Base-by-base conservation (phyloP, 2,329 filamentous ascomycete species). In the Madurella mycetomatis region DNA sequence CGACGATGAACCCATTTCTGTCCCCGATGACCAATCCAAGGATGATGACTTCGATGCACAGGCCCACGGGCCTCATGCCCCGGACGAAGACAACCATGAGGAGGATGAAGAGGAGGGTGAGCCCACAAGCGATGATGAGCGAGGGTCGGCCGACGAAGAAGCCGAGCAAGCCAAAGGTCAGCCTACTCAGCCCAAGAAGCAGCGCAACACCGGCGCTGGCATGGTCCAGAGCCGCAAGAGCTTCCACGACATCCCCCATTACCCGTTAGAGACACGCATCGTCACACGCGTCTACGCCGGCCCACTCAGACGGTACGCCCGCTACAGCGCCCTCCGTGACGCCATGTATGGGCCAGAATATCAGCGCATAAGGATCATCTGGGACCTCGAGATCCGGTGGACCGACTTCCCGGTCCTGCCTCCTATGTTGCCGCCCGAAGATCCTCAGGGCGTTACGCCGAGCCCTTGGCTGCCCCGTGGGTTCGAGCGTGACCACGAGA, bases 261-360 rank as follows among this genome's bases (percentile, higher is more conserved):
- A 67, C 49, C 66, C 66, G 4, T 52, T 64, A 2, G 65, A 68
- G 45, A 60, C 62, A 3, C 64, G 65, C 41, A 63, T 65, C 41
- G 62, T 65, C 37, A 67, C 68, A 12, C 67, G 70, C 16, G 58
- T 69, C 41, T 74, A 74, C 57, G 66, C 68, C 15, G 72, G 72
- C 2, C 69, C 70, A 2, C 58, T 74, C 13, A 65, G 69, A 19
- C 67, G 69, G 13, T 71, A 69, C 63, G 65, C 68, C 16, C 63
- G 66, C 5, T 67, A 67, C 49, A 63, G 66, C 13, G 66, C 69
- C 31, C 66, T 72, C 25, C 62, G 76, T 9, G 67, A 70, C 25
- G 65, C 70, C 32, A 72, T 75, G 69, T 78, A 75, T 58, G 75
- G 75, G 1, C 70, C 74, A 0, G 68, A 70, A 19, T 63, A 64